Evolutionary conservation across 2,329 filamentous ascomycete species (phyloP), one percentile per base, ranked within the genome.

Genomic region (Aspergillus ochraceoroseus): DNA sequence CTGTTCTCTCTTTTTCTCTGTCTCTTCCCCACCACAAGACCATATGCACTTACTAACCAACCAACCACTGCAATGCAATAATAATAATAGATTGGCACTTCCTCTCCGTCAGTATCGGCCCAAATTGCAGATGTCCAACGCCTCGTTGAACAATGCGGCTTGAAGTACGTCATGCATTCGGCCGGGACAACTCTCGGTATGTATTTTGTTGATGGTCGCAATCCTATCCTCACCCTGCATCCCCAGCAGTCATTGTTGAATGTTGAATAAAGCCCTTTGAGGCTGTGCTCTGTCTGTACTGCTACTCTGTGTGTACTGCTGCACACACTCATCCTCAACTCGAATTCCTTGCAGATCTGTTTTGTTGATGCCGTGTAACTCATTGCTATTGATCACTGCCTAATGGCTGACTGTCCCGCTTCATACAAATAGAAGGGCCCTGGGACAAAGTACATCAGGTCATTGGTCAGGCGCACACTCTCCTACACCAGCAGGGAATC

Each of bases 81-180:
- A 28, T 37, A 7, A 12, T 22, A 30, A 28, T 37, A 87, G 83
- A 76, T 96, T 47, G 90, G 92, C 47, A 95, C 90, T 12, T 80
- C 79, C 33, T 81, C 68, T 27, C 74, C 79, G 36, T 88, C 85
- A 2, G 84, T 90, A 11, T 83, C 86, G 3, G 79, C 83, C 52
- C 85, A 96, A 62, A 81, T 98, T 19, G 90, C 90, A 22, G 82
- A 85, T 48, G 87, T 96, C 25, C 90, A 96, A 70, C 80, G 82
- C 42, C 74, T 96, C 23, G 75, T 98, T 55, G 80, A 84, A 65
- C 80, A 78, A 38, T 92, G 84, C 53, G 87, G 87, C 2, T 65
- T 96, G 48, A 82, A 79, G 49, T 90, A 89, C 62, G 81, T 77
- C 32, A 92, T 96, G 87, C 90, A 96, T 67, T 89, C 86, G 17